Conservation (phyloP, 495 filamentous ascomycete genomes). For the Talaromyces nanjingensis region DNA sequence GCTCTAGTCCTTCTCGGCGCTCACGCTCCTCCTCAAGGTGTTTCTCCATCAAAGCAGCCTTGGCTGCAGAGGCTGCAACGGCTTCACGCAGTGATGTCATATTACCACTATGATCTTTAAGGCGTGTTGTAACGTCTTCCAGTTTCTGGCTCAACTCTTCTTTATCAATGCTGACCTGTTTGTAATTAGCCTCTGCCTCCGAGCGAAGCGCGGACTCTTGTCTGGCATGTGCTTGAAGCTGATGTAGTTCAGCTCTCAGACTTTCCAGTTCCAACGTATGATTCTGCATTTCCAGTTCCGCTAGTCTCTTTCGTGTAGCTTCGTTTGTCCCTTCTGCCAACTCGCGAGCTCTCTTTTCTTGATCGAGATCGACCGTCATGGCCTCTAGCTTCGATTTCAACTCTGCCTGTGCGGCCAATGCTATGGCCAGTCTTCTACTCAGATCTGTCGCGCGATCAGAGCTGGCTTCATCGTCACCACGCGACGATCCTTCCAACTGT, state of each 20-base stretch:
- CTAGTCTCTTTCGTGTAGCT: constrained; percentile 72
- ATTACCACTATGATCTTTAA: constrained; percentile 65
- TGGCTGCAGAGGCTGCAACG: constrained; percentile 68
- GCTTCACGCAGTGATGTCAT: constrained; percentile 72
- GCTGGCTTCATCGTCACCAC: constrained; percentile 48
- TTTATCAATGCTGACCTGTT: constrained; percentile 74
- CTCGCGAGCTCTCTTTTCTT: constrained; percentile 71
- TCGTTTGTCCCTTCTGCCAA: constrained; percentile 83
- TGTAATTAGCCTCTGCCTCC: constrained; percentile 66
- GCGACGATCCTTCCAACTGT: constrained; percentile 53
- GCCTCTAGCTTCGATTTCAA: constrained; percentile 63
- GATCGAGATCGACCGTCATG: constrained; percentile 60
- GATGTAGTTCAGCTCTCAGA: constrained; percentile 76
- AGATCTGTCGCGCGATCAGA: constrained; percentile 69
- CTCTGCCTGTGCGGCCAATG: constrained; percentile 70
- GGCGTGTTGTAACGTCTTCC: constrained; percentile 55
- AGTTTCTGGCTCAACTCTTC: constrained; percentile 68
- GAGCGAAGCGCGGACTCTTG: constrained; percentile 70
- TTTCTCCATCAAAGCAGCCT: constrained; percentile 65
- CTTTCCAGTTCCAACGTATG: constrained; percentile 77
- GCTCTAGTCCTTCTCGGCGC: constrained; percentile 68
- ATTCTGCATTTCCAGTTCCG: constrained; percentile 79
- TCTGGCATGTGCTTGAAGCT: constrained; percentile 61
- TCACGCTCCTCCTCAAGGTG: constrained; percentile 79
- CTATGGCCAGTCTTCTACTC: constrained; percentile 70